Percentiles rank a stretch among this genome's conserved stretches.
Evolutionary conservation across 495 filamentous ascomycete species (phyloP).

Genomic region (Parachaetomium inaequale): DNA sequence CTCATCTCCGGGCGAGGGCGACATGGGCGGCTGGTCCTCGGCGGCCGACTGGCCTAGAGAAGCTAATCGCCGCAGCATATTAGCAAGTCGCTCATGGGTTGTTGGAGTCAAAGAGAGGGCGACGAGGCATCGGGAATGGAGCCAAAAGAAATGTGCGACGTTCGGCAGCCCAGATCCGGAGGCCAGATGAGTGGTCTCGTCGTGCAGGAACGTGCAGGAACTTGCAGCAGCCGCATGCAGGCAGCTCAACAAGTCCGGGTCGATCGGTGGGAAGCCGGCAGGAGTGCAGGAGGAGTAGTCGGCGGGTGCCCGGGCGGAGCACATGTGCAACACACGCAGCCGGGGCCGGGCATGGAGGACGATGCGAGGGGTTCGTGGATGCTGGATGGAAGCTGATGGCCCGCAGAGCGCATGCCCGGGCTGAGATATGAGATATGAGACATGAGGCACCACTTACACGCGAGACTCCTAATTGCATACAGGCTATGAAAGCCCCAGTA

Average conservation of each 20-base stretch:
- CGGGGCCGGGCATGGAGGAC: neutral
- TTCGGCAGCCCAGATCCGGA: slow-evolving; percentile 20
- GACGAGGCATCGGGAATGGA: neutral
- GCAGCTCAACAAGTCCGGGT: slow-evolving; percentile 20
- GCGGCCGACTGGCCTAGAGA: slow-evolving; percentile 43
- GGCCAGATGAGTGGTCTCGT: slow-evolving; percentile 17
- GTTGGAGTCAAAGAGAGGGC: neutral
- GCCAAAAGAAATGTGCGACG: neutral
- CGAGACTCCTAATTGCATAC: slow-evolving; percentile 25
- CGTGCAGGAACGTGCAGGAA: slow-evolving; percentile 28
- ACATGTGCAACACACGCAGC: neutral
- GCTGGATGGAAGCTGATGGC: neutral
- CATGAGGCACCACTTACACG: slow-evolving; percentile 26
- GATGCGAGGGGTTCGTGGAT: neutral
- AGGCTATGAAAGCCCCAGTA: slow-evolving; percentile 12
- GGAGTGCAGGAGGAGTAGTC: slow-evolving; percentile 5
- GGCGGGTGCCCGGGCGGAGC: slow-evolving; percentile 2
- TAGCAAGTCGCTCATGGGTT: slow-evolving; percentile 26
- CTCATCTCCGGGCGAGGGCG: slow-evolving; percentile 54
- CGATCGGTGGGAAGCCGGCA: slow-evolving; percentile 8
- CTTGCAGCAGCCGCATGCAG: slow-evolving; percentile 38
- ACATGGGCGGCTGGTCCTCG: slow-evolving; percentile 48
- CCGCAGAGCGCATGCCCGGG: neutral
- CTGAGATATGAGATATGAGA: slow-evolving; percentile 5
- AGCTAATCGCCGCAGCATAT: slow-evolving; percentile 47